phyloP scores from a whole-genome alignment of 2,329 filamentous ascomycete genomes.

The Ophiostoma tasmaniense region DNA sequence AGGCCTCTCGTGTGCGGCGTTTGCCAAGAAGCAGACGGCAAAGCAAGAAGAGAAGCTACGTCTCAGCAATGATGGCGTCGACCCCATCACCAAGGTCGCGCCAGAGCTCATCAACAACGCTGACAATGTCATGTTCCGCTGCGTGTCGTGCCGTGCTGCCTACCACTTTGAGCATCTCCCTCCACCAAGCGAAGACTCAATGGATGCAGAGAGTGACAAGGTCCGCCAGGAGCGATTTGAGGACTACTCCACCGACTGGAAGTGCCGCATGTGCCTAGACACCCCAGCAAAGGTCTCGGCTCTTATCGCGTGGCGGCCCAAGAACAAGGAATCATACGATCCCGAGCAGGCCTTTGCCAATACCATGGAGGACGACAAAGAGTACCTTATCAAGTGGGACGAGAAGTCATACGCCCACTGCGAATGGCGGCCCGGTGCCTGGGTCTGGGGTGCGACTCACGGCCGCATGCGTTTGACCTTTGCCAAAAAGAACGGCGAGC shows the following conservation, averaged over 20 bases:
- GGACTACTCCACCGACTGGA: conserved; percentile 68
- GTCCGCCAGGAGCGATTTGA: conserved; percentile 55
- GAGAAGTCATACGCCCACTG: conserved; percentile 71
- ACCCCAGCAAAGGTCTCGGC: conserved; percentile 56
- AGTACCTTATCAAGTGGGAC: conserved; percentile 89
- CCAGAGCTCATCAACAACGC: conserved; percentile 62
- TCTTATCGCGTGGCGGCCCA: conserved; percentile 84
- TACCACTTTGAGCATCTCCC: conserved; percentile 84
- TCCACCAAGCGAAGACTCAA: conserved; percentile 31
- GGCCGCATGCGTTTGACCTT: conserved; percentile 64
- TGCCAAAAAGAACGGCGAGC: conserved; percentile 56
- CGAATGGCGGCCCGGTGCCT: conserved; percentile 79
- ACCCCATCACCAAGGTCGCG: conserved; percentile 62
- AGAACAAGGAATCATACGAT: conserved; percentile 46
- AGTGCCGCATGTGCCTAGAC: conserved; percentile 67
- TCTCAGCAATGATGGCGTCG: conserved; percentile 66
- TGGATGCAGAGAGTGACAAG: background rate
- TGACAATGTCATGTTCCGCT: conserved; percentile 74
- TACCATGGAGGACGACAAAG: conserved; percentile 68
- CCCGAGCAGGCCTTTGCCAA: conserved; percentile 42
- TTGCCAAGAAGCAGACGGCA: conserved; percentile 62
- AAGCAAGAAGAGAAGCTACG: conserved; percentile 78
- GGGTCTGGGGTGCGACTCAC: conserved; percentile 68
- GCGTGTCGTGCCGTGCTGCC: conserved; percentile 62
- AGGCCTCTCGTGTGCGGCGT: conserved; percentile 65